Evolutionary conservation across 2,329 filamentous ascomycete genomes (phyloP).

Genomic region (Coniochaeta sp.): DNA sequence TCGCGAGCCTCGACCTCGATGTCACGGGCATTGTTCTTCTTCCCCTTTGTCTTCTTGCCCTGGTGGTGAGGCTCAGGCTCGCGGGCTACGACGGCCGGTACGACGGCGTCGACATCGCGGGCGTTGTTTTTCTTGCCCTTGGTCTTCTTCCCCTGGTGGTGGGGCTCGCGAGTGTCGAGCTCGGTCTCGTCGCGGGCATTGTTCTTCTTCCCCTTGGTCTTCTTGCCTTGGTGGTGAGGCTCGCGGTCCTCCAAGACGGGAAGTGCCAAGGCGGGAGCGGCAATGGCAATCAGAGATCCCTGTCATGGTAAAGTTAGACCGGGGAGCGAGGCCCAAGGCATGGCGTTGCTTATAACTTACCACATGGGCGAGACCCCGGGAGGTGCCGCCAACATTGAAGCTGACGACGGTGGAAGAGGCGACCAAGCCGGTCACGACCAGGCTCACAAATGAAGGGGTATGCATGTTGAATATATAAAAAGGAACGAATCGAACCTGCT

Average conservation of each 20-base stretch:
- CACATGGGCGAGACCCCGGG: slow-evolving; percentile 13
- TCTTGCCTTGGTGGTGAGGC: slow-evolving; percentile 10
- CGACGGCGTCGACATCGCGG: background rate
- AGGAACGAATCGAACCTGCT: slow-evolving; percentile 12
- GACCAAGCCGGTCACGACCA: slow-evolving; percentile 21
- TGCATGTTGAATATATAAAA: slow-evolving; percentile 23
- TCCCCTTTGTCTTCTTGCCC: slow-evolving; percentile 13
- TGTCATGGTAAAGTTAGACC: background rate
- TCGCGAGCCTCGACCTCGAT: slow-evolving; percentile 55
- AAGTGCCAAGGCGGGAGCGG: slow-evolving; percentile 17
- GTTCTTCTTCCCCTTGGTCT: slow-evolving; percentile 7
- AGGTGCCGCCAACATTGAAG: slow-evolving; percentile 17
- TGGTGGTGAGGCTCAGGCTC: slow-evolving; percentile 48
- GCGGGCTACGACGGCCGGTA: slow-evolving; percentile 9
- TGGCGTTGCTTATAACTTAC: slow-evolving; percentile 8
- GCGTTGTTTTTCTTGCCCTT: slow-evolving; percentile 3
- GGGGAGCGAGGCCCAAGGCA: no score
- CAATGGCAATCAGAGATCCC: slow-evolving; percentile 20
- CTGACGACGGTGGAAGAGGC: slow-evolving; percentile 21
- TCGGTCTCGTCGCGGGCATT: no score
- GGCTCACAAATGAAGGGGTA: slow-evolving; percentile 21
- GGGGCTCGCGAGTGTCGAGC: slow-evolving; percentile 10
- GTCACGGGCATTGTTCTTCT: slow-evolving; percentile 3
- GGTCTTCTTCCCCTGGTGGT: slow-evolving; percentile 9
- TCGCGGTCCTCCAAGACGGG: slow-evolving; percentile 11